Evolutionary conservation across 345 rosid genomes (phyloP), one percentile per base, ranked within the genome.

Genomic region (Eucalyptus melliodora): DNA sequence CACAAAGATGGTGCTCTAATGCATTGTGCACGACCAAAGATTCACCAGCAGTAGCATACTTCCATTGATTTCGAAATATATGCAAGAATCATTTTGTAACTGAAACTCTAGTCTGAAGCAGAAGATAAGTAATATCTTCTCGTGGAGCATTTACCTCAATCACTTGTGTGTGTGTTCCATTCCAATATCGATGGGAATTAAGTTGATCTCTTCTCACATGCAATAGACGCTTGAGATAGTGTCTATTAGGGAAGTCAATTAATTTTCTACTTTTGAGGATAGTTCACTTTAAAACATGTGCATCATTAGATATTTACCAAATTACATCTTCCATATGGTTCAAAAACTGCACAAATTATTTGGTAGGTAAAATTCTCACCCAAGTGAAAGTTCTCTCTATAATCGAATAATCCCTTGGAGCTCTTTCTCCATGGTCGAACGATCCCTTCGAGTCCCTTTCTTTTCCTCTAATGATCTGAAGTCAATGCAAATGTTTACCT

Each of bases 131-230:
- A n/a, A 34, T 23, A 19, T 37, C 34, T 72, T 72, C 82, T 72
- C 4, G 3, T 19, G 82, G 13, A 15, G 10, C n/a, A n/a, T n/a
- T n/a, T n/a, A n/a, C n/a, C 15, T 10, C 2, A 16, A 5, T 27
- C 3, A 14, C 30, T 13, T 2, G 5, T 0, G 13, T 62, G 34
- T 62, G 16, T n/a, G 31, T 30, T 30, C 4, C 5, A 0, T n/a
- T 27, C 3, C 1, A 15, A 62, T 62, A 14, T 62, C 3, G 4
- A 30, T 19, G n/a, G n/a, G 26, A 72, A 72, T 11, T 1, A 19
- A 34, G 14, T 17, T 0, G 8, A 37, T 72, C 40, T 34, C 44
- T 37, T 72, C 45, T 72, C 21, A 37, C 14, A 5, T 34, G 82
- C 14, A 37, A 37, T 37, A 9, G 82, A 11, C 14, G 0, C 16